A percentile compares a stretch with the other conserved stretches of the same genome.
Conservation (phyloP, 1,284 basidiomycete genomes). For the Cerrena zonata region DNA sequence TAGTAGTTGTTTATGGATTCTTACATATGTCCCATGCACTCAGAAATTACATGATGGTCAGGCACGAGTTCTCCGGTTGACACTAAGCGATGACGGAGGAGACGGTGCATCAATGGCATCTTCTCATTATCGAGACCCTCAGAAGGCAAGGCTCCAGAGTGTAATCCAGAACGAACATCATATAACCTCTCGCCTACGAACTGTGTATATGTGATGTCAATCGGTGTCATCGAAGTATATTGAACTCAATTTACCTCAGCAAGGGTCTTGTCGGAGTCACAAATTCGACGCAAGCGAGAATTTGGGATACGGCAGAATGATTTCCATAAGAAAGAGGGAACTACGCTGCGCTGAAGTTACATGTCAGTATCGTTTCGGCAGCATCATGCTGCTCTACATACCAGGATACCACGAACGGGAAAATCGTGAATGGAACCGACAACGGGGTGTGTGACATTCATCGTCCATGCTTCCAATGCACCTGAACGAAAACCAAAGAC, state of each 20-base stretch:
- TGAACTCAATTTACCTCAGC: slow-evolving; percentile 60
- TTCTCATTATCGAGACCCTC: slow-evolving; percentile 44
- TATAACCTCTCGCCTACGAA: slow-evolving; percentile 68
- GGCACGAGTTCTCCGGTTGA: slow-evolving; percentile 47
- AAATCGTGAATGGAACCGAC: slow-evolving; percentile 69
- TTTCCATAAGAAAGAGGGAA: slow-evolving; percentile 65
- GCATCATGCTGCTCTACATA: slow-evolving; percentile 22
- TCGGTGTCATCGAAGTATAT: not conserved
- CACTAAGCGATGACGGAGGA: slow-evolving; percentile 54
- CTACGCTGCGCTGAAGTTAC: slow-evolving; percentile 50
- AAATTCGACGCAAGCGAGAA: slow-evolving; percentile 59
- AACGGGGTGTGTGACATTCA: slow-evolving; percentile 56
- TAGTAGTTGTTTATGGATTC: too few relatives aligned
- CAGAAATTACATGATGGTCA: slow-evolving; percentile 67
- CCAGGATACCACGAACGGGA: slow-evolving; percentile 66
- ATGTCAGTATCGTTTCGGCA: not conserved
- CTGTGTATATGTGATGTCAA: slow-evolving; percentile 28
- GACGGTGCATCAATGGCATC: slow-evolving; percentile 58
- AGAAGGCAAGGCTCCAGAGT: slow-evolving; percentile 38
- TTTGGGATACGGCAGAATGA: slow-evolving; percentile 63
- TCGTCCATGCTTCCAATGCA: slow-evolving; percentile 60
- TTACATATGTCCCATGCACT: slow-evolving; percentile 72
- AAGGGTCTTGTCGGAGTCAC: slow-evolving; percentile 70
- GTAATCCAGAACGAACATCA: slow-evolving; percentile 58
- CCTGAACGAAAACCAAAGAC: slow-evolving; percentile 65